phyloP scores from a whole-genome alignment of 768 basidiomycete species.

The Hygrophoropsis aurantiaca region DNA sequence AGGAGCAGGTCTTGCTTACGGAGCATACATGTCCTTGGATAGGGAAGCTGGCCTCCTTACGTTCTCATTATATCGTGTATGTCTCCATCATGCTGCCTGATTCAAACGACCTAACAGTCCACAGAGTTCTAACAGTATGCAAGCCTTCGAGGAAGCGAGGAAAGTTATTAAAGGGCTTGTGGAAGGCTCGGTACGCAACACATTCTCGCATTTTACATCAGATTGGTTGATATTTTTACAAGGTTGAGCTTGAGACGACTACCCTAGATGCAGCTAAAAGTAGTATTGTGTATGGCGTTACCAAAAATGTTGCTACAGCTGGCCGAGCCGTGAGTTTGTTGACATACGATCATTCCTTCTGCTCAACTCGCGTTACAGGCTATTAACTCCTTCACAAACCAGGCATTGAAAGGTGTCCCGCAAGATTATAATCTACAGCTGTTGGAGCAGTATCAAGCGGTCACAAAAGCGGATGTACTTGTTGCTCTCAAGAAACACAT shows the following conservation, averaged over 20 bases:
- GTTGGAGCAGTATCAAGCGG: slow-evolving; percentile 75
- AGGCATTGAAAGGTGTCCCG: slow-evolving; percentile 83
- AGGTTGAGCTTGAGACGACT: slow-evolving; percentile 82
- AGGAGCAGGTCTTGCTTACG: slow-evolving; percentile 93
- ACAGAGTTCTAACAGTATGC: slow-evolving; percentile 77
- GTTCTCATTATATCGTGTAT: slow-evolving; percentile 78
- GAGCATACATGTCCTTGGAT: slow-evolving; percentile 75
- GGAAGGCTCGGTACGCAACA: slow-evolving; percentile 68
- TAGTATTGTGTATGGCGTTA: slow-evolving; percentile 81
- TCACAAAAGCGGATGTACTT: slow-evolving; percentile 79
- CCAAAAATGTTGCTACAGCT: slow-evolving; percentile 80
- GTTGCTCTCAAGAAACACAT: slow-evolving; percentile 69
- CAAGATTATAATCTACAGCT: slow-evolving; percentile 73
- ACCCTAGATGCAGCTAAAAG: slow-evolving; percentile 90
- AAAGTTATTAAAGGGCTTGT: slow-evolving; percentile 77
- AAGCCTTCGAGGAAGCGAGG: slow-evolving; percentile 79
- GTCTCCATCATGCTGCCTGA: slow-evolving; percentile 19
- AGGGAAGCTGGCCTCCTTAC: slow-evolving; percentile 74
- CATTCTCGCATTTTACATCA: background rate
- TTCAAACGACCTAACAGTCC: slow-evolving; percentile 7
- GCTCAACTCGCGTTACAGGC: slow-evolving; percentile 55
- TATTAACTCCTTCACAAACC: slow-evolving; percentile 80
- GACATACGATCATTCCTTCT: slow-evolving; percentile 8
- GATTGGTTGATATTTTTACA: slow-evolving; percentile 1
- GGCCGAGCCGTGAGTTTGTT: slow-evolving; percentile 71